Percentiles rank a stretch among this genome's conserved stretches.
Conservation (phyloP, 352 stramenopile species). For the Pythium aquatile region DNA sequence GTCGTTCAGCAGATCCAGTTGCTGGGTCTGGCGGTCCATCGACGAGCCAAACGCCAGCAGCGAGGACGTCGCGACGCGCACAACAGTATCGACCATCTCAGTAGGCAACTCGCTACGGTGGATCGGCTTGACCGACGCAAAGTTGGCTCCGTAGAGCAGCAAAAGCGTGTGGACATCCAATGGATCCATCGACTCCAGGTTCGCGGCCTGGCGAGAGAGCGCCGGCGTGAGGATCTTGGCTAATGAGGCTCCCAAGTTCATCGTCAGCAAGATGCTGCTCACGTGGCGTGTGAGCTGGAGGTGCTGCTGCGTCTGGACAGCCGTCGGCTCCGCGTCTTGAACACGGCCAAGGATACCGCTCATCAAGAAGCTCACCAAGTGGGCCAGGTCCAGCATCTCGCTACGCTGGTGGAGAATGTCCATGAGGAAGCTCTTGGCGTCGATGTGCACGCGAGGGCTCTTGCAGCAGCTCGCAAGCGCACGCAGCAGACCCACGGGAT, state of each 20-base stretch:
- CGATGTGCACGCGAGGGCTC: constrained; percentile 45
- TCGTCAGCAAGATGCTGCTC: constrained; percentile 51
- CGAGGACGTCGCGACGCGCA: background rate
- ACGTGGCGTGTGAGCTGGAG: constrained; percentile 65
- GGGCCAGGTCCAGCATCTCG: constrained; percentile 60
- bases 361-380: constrained; percentile 82
- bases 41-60: constrained; percentile 21
- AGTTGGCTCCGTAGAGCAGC: constrained; percentile 56
- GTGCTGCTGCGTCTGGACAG: constrained; percentile 36
- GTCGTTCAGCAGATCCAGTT: constrained; percentile 26
- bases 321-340: constrained; percentile 15
- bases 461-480: constrained; percentile 78
- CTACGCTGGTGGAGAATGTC: constrained; percentile 75
- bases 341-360: constrained; percentile 52
- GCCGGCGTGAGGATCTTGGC: constrained; percentile 67
- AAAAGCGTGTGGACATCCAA: constrained; percentile 61
- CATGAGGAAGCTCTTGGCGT: constrained; percentile 83
- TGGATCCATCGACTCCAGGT: constrained; percentile 33
- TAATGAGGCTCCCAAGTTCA: constrained; percentile 69
- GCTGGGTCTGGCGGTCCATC: constrained; percentile 16
- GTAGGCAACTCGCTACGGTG: constrained; percentile 36
- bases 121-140: constrained; percentile 38
- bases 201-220: constrained; percentile 46
- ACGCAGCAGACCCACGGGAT: constrained; percentile 64
- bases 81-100: constrained; percentile 43